These are phyloP conservation scores for Tephrocybe sp. DNA, from an alignment of 768 basidiomycete species.

Conservation along the genomic window DNA sequence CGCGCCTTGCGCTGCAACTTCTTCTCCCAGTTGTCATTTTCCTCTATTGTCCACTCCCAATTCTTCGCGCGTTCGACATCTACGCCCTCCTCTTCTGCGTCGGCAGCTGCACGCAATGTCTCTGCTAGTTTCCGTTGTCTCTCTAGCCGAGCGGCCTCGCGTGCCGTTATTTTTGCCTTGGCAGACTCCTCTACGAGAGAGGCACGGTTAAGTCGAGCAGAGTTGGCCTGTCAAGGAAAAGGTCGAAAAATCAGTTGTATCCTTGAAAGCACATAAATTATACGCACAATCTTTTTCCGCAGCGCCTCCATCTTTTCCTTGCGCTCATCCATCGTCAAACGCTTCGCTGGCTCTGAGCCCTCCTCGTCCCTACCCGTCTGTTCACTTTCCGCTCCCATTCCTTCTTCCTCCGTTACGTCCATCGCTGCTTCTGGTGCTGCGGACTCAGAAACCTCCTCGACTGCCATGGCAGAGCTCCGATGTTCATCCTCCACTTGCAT, in stretches of 20 bases:
- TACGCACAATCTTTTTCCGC: constrained; percentile 76
- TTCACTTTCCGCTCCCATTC: constrained; percentile 19
- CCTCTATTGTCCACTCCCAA: constrained; percentile 94
- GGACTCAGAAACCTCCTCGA: not conserved
- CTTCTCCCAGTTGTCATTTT: constrained; percentile 96
- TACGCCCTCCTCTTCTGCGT: constrained; percentile 90
- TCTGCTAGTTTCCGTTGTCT: constrained; percentile 91
- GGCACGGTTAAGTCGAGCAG: constrained; percentile 78
- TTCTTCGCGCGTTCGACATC: constrained; percentile 89
- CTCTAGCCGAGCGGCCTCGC: constrained; percentile 83
- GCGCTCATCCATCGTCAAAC: constrained; percentile 64
- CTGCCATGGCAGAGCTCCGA: not conserved
- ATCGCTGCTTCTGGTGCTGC: constrained; percentile 24
- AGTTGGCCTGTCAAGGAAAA: constrained; percentile 53
- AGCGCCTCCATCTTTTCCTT: constrained; percentile 76
- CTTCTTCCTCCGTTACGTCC: constrained; percentile 21
- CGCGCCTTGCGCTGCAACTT: constrained; percentile 79
- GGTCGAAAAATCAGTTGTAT: not conserved
- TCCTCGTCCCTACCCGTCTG: constrained; percentile 20
- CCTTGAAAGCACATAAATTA: not conserved
- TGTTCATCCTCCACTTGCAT: not conserved
- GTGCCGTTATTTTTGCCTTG: constrained; percentile 69
- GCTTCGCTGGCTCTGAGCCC: constrained; percentile 16
- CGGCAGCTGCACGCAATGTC: constrained; percentile 75
- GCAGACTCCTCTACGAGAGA: constrained; percentile 85